A percentile compares a stretch with the other conserved stretches of the same genome.
phyloP scores from a whole-genome alignment of 306 rosid species.

The Potentilla sterilis region DNA sequence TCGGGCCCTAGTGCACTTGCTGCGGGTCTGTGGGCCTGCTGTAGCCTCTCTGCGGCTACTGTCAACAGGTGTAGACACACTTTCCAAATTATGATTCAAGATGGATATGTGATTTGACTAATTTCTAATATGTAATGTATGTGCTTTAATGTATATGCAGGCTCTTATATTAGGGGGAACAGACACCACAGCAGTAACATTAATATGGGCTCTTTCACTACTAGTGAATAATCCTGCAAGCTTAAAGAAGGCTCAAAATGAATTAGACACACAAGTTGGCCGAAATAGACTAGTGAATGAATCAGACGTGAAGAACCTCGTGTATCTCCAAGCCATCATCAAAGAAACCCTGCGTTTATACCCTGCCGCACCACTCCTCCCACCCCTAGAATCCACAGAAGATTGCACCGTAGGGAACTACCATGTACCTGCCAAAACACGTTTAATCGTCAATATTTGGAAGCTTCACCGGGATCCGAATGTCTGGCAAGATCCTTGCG shows the following conservation, averaged over 20 bases:
- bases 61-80: too few species aligned
- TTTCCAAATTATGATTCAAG: too few species aligned
- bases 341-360: constrained; percentile 37
- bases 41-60: too few species aligned
- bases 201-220: constrained; percentile 30
- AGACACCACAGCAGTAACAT: constrained; percentile 22
- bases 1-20: too few species aligned
- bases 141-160: neutral
- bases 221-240: constrained; percentile 20
- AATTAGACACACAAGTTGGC: constrained; percentile 26
- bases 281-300: constrained; percentile 24
- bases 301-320: constrained; percentile 23
- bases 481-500: constrained; percentile 32
- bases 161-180: constrained; percentile 24
- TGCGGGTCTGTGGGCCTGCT: too few species aligned
- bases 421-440: constrained; percentile 22
- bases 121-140: too few species aligned
- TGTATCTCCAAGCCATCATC: constrained; percentile 30
- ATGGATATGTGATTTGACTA: too few species aligned
- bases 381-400: constrained; percentile 21
- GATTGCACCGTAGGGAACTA: constrained; percentile 32
- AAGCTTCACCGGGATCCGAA: constrained; percentile 35
- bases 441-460: constrained; percentile 18
- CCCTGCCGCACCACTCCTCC: constrained; percentile 21
- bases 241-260: constrained; percentile 19